Evolutionary conservation across 225 moss, liverwort and hornwort species (phyloP), one percentile per base, ranked within the genome.

Genomic region (Polytrichum commune): DNA sequence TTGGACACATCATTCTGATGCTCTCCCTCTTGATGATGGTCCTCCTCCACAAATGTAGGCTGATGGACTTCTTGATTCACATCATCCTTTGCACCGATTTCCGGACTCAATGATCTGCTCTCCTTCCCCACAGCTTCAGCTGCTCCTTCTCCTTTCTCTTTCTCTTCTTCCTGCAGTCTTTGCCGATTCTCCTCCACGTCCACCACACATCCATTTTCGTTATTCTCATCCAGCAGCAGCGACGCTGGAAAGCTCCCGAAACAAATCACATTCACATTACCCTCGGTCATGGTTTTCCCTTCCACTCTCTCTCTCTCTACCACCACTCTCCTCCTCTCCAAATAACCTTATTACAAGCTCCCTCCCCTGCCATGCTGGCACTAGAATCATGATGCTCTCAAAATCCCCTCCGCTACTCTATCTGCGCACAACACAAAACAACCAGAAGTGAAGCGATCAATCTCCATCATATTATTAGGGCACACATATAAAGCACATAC

Each of bases 161-260:
- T 6, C 30, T 30, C 6, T 9, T 58, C 58, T 66, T 19, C 66
- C 32, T 8, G 20, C 53, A 54, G 27, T 27, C 35, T 57, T 60
- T 33, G 23, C 29, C 18, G 55, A 67, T 29, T 22, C 58, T 74
- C 38, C 27, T 13, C 23, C 27, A 29, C 57, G 26, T 25, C 73
- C 33, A 55, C 72, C 29, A 24, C 63, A 19, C 19, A 55, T 61
- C 27, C 20, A 35, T 62, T 67, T 67, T 30, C 73, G 64, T 72
- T 28, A 55, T 33, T 28, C 4, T 53, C 61, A 6, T 27, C 65
- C 69, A 69, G 73, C 63, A 72, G 61, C 82, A 78, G 74, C 27
- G 69, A 64, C 68, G 54, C 60, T 16, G 71, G 55, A 38, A 82
- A 63, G 72, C 82, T 82, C 13, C 82, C 82, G 29, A 82, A 82